phyloP scores from a whole-genome alignment of 1,284 basidiomycete species.

The Cutaneotrichosporon mucoides region DNA sequence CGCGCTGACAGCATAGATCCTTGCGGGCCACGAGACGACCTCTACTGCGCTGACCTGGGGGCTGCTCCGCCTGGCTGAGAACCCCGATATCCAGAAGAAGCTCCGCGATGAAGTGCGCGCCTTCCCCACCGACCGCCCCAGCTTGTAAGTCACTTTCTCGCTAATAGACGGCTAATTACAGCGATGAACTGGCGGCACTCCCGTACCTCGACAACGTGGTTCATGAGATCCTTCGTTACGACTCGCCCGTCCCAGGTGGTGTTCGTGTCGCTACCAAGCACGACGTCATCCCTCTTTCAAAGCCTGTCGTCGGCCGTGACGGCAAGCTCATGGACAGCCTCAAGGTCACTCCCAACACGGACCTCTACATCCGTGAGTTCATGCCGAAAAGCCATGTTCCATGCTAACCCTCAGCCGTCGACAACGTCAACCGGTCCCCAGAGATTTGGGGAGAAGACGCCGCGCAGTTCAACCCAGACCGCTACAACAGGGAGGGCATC shows the following conservation, averaged over 20 bases:
- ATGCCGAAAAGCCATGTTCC: neutral
- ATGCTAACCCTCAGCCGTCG: conserved; percentile 25
- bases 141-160: conserved; percentile 1
- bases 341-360: conserved; percentile 33
- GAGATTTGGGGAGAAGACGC: conserved; percentile 69
- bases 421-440: conserved; percentile 56
- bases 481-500: conserved; percentile 5
- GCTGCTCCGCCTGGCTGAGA: conserved; percentile 60
- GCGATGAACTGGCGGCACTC: conserved; percentile 48
- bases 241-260: conserved; percentile 63
- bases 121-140: conserved; percentile 40
- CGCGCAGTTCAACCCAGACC: conserved; percentile 55
- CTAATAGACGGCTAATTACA: neutral
- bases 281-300: conserved; percentile 59
- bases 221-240: conserved; percentile 63
- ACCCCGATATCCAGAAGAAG: conserved; percentile 56
- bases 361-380: conserved; percentile 42
- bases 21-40: conserved; percentile 70
- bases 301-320: conserved; percentile 45
- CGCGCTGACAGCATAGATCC: conserved; percentile 26
- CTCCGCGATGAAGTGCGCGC: conserved; percentile 57
- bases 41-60: conserved; percentile 68
- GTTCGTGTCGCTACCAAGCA: conserved; percentile 59
- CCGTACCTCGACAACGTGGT: conserved; percentile 62
- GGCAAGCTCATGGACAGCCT: conserved; percentile 35